phyloP scores from a whole-genome alignment of 805 yeast genomes.

The Suhomyces prunicola region DNA sequence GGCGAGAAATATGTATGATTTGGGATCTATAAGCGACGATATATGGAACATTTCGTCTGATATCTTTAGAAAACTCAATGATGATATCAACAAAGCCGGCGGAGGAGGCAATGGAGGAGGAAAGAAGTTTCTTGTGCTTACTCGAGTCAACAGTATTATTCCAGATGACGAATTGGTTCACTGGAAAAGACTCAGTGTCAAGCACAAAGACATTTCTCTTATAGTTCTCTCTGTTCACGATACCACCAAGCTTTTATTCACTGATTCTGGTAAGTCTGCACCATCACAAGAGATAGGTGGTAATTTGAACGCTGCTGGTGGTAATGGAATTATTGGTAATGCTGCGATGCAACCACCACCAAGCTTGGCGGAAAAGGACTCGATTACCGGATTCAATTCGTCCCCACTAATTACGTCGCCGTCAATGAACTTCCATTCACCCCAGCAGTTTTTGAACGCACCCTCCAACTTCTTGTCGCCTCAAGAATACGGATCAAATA shows the following conservation, averaged over 20 bases:
- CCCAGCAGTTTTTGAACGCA: slow-evolving; percentile 34
- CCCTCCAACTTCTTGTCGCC: slow-evolving; percentile 35
- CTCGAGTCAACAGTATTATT: slow-evolving; percentile 67
- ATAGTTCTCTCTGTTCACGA: slow-evolving; percentile 69
- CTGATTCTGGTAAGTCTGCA: background rate
- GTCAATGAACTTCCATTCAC: slow-evolving; percentile 31
- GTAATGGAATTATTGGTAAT: background rate
- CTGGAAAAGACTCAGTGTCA: slow-evolving; percentile 71
- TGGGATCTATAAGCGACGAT: slow-evolving; percentile 56
- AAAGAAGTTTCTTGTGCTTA: slow-evolving; percentile 60
- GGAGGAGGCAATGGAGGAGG: slow-evolving; percentile 37
- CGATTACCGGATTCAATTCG: slow-evolving; percentile 1
- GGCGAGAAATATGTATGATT: slow-evolving; percentile 19
- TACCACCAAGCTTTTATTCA: slow-evolving; percentile 45
- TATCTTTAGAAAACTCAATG: slow-evolving; percentile 37
- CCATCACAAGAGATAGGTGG: background rate
- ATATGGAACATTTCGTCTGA: slow-evolving; percentile 60
- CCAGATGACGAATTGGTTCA: slow-evolving; percentile 81
- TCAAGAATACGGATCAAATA: slow-evolving; percentile 15
- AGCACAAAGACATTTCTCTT: slow-evolving; percentile 53
- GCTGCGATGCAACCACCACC: background rate
- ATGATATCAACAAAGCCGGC: slow-evolving; percentile 29
- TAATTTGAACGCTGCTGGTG: background rate
- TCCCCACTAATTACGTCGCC: slow-evolving; percentile 30
- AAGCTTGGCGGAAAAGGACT: background rate